Base-by-base conservation (phyloP, 2,329 filamentous ascomycete genomes). In the Clathrospora elynae region DNA sequence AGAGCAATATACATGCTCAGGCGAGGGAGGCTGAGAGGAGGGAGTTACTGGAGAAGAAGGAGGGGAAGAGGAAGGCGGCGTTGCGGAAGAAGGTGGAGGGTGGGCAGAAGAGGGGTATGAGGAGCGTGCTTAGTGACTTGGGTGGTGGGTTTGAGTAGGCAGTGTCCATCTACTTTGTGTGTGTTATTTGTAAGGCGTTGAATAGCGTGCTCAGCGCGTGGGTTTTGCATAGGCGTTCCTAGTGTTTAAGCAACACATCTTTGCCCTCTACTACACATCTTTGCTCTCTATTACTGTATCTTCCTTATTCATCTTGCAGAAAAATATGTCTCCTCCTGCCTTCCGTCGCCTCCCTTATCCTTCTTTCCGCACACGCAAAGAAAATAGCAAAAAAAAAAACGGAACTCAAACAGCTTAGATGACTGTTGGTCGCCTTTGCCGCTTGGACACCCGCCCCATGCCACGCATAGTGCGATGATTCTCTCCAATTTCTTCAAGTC, bases 1-100 rank as follows among this genome's bases (percentile, higher is more conserved):
- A 78, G 70, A 80, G 77, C 18, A 78, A 78, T 31, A 79, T 84
- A 7, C 81, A 83, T 52, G 82, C 79, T 13, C 80, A 80, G 48
- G 78, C 79, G 2, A 68, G 82, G 41, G 81, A 83, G 62, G 76
- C 75, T 56, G 81, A 84, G 68, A 73, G 81, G 46, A 71, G 68
- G 54, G 70, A 67, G 13, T 66, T 74, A 53, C 46, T 79, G 12
- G 79, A 82, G 56, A 76, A 73, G 57, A 75, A 75, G 52, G 73
- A 81, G 32, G 73, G 68, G 48, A 73, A 74, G 61, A 75, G 78
- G 61, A 73, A 75, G 49, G 75, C 77, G 51, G 73, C 70, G 33
- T 64, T 78, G 49, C 70, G 57, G 64, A 73, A 63, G 62, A 74
- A 73, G 62, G 73, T 72, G 1, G 52, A 51, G n/a, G 53, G 50